Conservation (phyloP, 768 basidiomycete species). For the Xerocomus potaroensis region DNA sequence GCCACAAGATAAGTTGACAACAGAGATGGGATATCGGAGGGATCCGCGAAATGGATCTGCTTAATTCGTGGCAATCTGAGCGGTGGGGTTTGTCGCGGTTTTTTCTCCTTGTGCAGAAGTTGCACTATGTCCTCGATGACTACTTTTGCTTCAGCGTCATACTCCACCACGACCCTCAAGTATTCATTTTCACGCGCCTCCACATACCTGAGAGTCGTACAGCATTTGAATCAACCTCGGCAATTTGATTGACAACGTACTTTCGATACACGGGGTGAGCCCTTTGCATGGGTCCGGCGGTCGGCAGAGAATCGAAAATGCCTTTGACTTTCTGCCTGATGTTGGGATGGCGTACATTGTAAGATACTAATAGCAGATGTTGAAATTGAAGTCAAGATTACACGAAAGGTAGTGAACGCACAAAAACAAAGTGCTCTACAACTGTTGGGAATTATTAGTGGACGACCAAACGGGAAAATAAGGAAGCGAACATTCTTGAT, state of each 20-base stretch:
- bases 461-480: background rate
- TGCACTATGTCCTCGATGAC: constrained; percentile 22
- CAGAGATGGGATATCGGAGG: constrained; percentile 30
- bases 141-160: constrained; percentile 7
- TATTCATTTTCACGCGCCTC: background rate
- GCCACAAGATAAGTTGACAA: constrained; percentile 16
- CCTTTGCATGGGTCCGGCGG: background rate
- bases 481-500: constrained; percentile 42
- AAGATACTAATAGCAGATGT: constrained; percentile 10
- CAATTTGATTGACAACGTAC: background rate
- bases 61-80: constrained; percentile 20
- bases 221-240: too few relatives aligned
- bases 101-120: constrained; percentile 18
- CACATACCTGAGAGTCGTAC: background rate
- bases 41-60: constrained; percentile 27
- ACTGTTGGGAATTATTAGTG: constrained; percentile 26
- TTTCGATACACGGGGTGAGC: constrained; percentile 12
- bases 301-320: constrained; percentile 11
- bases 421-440: constrained; percentile 46
- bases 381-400: background rate
- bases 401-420: constrained; percentile 26
- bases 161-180: constrained; percentile 11
- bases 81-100: background rate
- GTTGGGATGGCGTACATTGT: constrained; percentile 20
- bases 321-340: constrained; percentile 3